Evolutionary conservation across 2,329 filamentous ascomycete genomes (phyloP).

Genomic region (Sclerotinia glacialis): DNA sequence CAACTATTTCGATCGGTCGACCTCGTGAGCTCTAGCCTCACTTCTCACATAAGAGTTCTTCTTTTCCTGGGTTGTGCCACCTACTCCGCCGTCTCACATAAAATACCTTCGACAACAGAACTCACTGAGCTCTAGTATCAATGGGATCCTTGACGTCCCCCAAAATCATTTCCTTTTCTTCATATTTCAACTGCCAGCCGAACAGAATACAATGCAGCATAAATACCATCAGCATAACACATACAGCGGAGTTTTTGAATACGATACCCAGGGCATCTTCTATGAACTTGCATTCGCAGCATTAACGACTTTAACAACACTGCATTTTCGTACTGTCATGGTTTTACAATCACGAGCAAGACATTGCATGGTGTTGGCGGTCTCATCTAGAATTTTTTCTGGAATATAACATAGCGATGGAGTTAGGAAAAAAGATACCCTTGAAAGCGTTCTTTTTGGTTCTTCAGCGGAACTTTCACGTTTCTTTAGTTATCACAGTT

Average conservation of each 20-base stretch:
- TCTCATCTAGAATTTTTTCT: not conserved
- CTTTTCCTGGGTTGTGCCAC: not conserved
- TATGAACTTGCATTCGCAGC: not conserved
- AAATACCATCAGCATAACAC: not conserved
- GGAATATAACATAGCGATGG: not conserved
- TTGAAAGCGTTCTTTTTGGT: not conserved
- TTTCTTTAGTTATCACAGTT: not conserved
- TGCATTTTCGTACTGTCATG: not conserved
- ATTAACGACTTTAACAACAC: not conserved
- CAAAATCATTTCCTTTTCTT: not conserved
- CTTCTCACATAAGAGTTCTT: not conserved
- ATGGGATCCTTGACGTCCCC: not conserved
- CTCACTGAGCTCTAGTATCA: not conserved
- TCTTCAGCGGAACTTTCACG: not conserved
- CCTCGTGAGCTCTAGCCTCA: not conserved
- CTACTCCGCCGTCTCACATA: not conserved
- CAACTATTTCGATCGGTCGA: not conserved
- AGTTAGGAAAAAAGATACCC: conserved; percentile 9
- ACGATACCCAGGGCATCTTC: conserved; percentile 1
- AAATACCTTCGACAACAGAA: not conserved
- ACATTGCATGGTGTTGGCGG: not conserved
- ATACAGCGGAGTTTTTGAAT: not conserved
- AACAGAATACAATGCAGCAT: not conserved
- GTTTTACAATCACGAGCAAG: not conserved
- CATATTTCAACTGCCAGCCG: not conserved